Conservation (phyloP, 345 rosid species). For the Noccaea bulbosa region DNA sequence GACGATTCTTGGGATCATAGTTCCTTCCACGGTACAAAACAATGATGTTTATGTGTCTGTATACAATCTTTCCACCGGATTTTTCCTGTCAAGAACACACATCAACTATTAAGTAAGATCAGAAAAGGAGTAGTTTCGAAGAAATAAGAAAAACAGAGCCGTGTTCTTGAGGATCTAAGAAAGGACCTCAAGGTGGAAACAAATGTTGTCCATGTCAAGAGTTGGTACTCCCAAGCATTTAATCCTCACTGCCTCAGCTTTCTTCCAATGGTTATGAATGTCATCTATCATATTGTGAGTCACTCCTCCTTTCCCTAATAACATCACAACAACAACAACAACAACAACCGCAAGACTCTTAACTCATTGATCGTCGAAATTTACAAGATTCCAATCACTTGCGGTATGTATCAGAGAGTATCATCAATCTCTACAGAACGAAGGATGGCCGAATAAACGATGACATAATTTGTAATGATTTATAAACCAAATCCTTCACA, state of each 20-base stretch:
- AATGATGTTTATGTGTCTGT: conserved; percentile 65
- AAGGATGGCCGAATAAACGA: no score
- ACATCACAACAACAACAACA: not conserved
- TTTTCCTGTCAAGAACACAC: conserved; percentile 62
- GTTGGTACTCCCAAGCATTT: conserved; percentile 94
- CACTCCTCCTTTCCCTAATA: conserved; percentile 77
- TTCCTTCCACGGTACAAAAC: conserved; percentile 77
- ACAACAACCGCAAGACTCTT: not conserved
- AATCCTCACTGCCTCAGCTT: conserved; percentile 88
- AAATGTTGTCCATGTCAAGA: conserved; percentile 87
- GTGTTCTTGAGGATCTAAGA: conserved; percentile 7
- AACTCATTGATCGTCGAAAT: not conserved
- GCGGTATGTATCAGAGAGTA: not conserved
- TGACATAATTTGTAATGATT: not conserved
- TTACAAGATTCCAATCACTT: conserved; percentile 5
- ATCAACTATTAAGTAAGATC: conserved; percentile 41
- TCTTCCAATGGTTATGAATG: conserved; percentile 89
- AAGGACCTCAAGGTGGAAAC: conserved; percentile 84
- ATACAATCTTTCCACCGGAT: conserved; percentile 75
- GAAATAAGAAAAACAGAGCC: conserved; percentile 12
- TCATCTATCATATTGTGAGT: conserved; percentile 96
- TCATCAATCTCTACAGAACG: no score
- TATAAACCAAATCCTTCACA: not conserved
- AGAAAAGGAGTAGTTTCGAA: conserved; percentile 26
- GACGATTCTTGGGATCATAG: conserved; percentile 71